Percentiles rank a stretch among this genome's conserved stretches.
Evolutionary conservation across 1,139 yeast species (phyloP).

Genomic region (Debaryomyces sp.): DNA sequence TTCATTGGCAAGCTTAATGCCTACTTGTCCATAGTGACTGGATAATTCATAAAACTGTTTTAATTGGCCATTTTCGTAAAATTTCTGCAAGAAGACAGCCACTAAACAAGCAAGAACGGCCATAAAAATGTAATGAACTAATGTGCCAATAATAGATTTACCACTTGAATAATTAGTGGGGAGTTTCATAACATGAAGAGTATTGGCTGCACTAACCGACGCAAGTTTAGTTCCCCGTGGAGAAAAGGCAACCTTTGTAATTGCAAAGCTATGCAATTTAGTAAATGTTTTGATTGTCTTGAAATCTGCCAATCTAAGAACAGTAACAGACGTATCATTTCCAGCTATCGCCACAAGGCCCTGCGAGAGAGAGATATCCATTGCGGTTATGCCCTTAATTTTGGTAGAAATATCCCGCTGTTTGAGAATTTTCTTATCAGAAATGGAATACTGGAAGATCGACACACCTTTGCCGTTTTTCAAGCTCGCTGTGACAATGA

Average conservation of each 20-base stretch:
- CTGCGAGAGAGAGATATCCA: slow-evolving; percentile 52
- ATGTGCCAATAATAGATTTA: slow-evolving; percentile 44
- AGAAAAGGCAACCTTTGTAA: slow-evolving; percentile 73
- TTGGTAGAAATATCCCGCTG: slow-evolving; percentile 51
- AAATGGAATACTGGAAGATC: slow-evolving; percentile 45
- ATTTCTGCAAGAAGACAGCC: slow-evolving; percentile 46
- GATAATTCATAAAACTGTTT: slow-evolving; percentile 23
- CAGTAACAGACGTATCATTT: slow-evolving; percentile 67
- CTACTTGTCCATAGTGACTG: slow-evolving; percentile 23
- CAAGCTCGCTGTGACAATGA: slow-evolving; percentile 59
- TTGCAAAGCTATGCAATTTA: slow-evolving; percentile 77
- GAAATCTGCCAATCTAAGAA: slow-evolving; percentile 56
- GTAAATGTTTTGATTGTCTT: slow-evolving; percentile 51
- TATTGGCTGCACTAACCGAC: slow-evolving; percentile 79
- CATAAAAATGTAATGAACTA: slow-evolving; percentile 43
- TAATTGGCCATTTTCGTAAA: slow-evolving; percentile 42
- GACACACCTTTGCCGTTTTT: slow-evolving; percentile 46
- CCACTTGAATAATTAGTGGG: slow-evolving; percentile 55
- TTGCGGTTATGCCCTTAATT: slow-evolving; percentile 67
- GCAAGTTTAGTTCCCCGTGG: slow-evolving; percentile 72
- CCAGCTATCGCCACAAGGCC: slow-evolving; percentile 73
- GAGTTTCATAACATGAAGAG: slow-evolving; percentile 62
- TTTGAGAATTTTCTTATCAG: slow-evolving; percentile 44
- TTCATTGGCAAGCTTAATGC: slow-evolving; percentile 30
- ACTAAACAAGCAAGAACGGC: slow-evolving; percentile 50